A percentile compares a stretch with the other conserved stretches of the same genome.
These are phyloP conservation scores for Niebla homalea DNA, from an alignment of 495 filamentous ascomycete genomes.

Conservation along the genomic window DNA sequence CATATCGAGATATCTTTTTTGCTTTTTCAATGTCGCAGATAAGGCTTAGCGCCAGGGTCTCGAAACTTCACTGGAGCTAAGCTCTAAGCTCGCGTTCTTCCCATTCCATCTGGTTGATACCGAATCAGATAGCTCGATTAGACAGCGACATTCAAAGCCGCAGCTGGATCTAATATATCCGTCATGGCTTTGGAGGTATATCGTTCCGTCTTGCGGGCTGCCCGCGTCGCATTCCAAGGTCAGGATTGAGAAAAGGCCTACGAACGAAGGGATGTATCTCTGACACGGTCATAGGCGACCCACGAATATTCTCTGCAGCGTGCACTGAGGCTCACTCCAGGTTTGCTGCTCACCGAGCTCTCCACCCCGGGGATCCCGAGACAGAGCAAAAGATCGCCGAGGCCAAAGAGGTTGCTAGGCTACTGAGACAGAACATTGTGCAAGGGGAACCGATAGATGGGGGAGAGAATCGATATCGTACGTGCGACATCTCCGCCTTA, in stretches of 20 bases:
- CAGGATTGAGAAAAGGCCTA: constrained; percentile 5
- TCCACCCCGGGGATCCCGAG: constrained; percentile 40
- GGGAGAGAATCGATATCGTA: constrained; percentile 48
- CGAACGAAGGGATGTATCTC: neutral
- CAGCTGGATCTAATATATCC: neutral
- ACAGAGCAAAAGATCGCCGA: constrained; percentile 45
- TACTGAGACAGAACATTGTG: constrained; percentile 75
- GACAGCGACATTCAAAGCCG: too few species aligned
- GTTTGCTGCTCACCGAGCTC: constrained; percentile 52
- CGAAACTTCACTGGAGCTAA: neutral
- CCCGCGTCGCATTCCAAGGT: constrained; percentile 77
- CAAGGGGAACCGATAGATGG: constrained; percentile 49
- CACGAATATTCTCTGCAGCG: constrained; percentile 52
- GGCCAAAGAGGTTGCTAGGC: constrained; percentile 69
- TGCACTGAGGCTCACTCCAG: constrained; percentile 49
- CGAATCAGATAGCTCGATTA: too few species aligned
- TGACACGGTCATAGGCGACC: constrained; percentile 43
- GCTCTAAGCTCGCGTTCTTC: neutral
- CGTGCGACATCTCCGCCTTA: constrained; percentile 16
- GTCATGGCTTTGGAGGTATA: constrained; percentile 65
- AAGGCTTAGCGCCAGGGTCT: too few species aligned
- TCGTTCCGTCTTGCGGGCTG: constrained; percentile 68
- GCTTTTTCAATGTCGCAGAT: too few species aligned
- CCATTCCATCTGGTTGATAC: too few species aligned
- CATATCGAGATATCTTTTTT: too few species aligned